Evolutionary conservation across 805 yeast species (phyloP), one percentile per base, ranked within the genome.

Genomic region (Metschnikowia colocasiae): DNA sequence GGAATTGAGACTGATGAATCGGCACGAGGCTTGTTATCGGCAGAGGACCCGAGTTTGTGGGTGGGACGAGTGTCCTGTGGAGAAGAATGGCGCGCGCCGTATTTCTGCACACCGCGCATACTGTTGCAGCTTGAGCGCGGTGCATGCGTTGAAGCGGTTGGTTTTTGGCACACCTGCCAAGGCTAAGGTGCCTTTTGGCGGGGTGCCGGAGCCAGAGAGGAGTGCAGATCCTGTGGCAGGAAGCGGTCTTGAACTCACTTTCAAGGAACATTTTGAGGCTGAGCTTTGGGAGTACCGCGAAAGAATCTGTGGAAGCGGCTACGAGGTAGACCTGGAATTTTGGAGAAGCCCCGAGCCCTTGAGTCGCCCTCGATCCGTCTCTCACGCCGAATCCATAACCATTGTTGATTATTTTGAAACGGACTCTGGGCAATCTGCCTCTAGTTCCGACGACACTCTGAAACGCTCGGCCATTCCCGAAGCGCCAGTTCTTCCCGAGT

Each of bases 31-130:
- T 13, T 40, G 43, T 20, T 40, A 40, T 26, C 36, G 43, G 23
- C 35, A 40, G 27, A 30, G 30, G 23, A 13, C 12, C 2, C 27
- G 36, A 10, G 43, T 23, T 16, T 40, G 43, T 22, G 43, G 31
- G 29, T 32, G 36, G 36, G 37, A 40, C 22, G 43, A 31, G 27
- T 40, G 43, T 29, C 43, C 43, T 30, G 43, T 40, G 27, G 43
- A 30, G n/a, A 30, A 20, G 35, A 6, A n/a, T 7, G 22, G 29
- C 3, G 13, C 30, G 36, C 35, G 43, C 36, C 43, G 43, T 40
- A 25, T 40, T 20, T 40, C 43, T 40, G 43, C 43, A 32, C 29
- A 31, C 19, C 43, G 43, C 43, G 43, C 43, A 15, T 40, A 40
- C 29, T 40, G 43, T 12, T 32, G 37, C 43, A 32, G 43, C 19